A percentile compares a stretch with the other conserved stretches of the same genome.
Conservation (phyloP, 78 protist species). For the Planoprotostelium fungivorum region DNA sequence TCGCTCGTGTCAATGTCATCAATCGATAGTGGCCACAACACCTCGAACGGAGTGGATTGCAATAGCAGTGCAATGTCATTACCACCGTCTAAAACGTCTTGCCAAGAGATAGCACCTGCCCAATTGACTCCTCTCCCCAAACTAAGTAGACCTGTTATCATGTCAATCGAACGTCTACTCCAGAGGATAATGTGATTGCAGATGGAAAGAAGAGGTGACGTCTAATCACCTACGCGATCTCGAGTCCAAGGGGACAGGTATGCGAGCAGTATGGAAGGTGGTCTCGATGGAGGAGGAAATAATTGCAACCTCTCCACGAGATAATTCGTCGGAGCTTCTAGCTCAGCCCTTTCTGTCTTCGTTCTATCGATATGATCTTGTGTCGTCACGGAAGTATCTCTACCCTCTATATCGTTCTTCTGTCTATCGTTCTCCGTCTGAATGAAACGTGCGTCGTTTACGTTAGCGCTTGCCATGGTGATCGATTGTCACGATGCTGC, state of each 20-base stretch:
- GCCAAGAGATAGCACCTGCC: not conserved
- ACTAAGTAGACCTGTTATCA: not conserved
- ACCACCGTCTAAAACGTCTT: not conserved
- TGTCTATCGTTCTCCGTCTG: no score
- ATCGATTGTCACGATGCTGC: no score
- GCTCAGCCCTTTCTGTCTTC: no score
- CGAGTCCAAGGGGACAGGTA: not conserved
- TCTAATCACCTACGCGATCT: not conserved
- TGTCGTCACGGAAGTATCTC: no score
- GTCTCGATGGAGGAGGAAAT: not conserved
- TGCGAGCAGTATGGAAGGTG: not conserved
- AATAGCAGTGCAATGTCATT: not conserved
- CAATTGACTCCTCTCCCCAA: not conserved
- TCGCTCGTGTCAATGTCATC: not conserved
- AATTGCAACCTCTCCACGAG: not conserved
- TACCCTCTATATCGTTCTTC: no score
- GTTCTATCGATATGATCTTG: no score
- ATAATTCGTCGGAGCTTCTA: not conserved
- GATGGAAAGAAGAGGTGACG: no score
- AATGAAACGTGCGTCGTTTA: no score
- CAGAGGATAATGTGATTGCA: no score
- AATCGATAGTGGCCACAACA: not conserved
- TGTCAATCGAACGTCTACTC: not conserved
- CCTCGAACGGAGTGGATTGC: not conserved
- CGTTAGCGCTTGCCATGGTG: no score